Evolutionary conservation across 306 rosid species (phyloP).

Genomic region (Inga laurina): DNA sequence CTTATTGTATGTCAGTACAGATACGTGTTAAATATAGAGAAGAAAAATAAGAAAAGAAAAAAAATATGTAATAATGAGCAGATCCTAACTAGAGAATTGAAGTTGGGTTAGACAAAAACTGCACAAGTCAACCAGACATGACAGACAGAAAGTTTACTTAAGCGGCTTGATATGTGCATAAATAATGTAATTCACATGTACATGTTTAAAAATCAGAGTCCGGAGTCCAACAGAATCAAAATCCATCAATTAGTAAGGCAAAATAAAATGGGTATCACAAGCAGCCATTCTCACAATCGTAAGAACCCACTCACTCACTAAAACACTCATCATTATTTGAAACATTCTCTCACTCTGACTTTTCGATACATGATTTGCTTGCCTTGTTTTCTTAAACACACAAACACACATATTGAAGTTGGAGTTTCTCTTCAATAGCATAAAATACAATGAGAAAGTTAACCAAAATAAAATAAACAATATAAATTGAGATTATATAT

Average conservation of each 20-base stretch:
- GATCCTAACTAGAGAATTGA: neutral
- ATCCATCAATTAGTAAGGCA: neutral
- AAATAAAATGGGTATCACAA: slow-evolving; percentile 61
- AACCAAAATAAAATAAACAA: neutral
- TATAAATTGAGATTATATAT: neutral
- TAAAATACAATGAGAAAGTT: neutral
- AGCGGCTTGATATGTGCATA: neutral
- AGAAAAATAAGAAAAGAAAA: neutral
- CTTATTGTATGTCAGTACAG: neutral
- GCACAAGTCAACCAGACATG: neutral
- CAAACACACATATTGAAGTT: neutral
- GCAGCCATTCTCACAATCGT: slow-evolving; percentile 75
- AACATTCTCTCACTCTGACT: slow-evolving; percentile 14
- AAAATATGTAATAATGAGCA: neutral
- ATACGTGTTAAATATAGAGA: neutral
- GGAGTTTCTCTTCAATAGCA: slow-evolving; percentile 9
- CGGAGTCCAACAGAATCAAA: neutral
- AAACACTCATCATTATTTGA: neutral
- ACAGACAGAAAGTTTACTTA: neutral
- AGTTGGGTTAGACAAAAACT: neutral
- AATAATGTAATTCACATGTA: neutral
- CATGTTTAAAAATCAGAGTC: slow-evolving; percentile 3
- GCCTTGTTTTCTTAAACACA: slow-evolving; percentile 1
- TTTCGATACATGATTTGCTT: neutral
- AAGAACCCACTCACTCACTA: slow-evolving; percentile 59